Base-by-base conservation (phyloP, 805 yeast genomes). In the Ogataea naganishii region DNA sequence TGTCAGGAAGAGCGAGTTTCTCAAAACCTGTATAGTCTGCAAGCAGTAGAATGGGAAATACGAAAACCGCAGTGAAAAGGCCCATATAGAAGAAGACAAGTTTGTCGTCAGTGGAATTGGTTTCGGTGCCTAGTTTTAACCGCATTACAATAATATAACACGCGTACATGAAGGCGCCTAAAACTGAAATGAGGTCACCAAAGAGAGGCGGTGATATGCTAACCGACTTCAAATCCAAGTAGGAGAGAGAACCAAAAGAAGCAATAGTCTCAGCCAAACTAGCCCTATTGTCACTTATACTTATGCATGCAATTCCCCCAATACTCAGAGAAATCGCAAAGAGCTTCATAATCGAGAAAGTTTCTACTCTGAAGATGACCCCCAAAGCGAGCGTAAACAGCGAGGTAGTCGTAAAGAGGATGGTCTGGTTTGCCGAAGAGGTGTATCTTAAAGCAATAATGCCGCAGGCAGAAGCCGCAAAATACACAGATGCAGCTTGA, bases 381-480 rank as follows among this genome's bases (percentile, higher is more conserved):
- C 76, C 72, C 14, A 69, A 47, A 11, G 68, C 38, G 20, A 71
- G 48, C 0, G 75, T 67, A 43, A 68, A 71, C 4, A 69, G 55
- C 10, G 75, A 64, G 3, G 75, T 60, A 1, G 73, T 62, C 2
- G 75, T 63, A 6, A 72, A 61, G 12, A 71, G 43, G 7, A 70
- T 65, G 0, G 75, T 65, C 39, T 62, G 70, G 39, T 68, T 69
- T 14, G 75, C 64, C 0, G 75, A 72, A 8, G 71, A 60, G 1
- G 78, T 71, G 40, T 57, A 71, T 36, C 57, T 56, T 26, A 71
- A 52, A 3, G 69, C 51, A n/a, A 50, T 31, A 47, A 68, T 56
- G 4, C 55, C 65, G 34, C 58, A 51, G 7, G 57, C 39, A 33
- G 68, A 66, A 41, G 60, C 65, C 4, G 46, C 24, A 31, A 51